Percentiles rank a stretch among this genome's conserved stretches.
phyloP scores from a whole-genome alignment of 2,329 filamentous ascomycete genomes.

The Ophiognomonia clavigignenti-juglandacearum region DNA sequence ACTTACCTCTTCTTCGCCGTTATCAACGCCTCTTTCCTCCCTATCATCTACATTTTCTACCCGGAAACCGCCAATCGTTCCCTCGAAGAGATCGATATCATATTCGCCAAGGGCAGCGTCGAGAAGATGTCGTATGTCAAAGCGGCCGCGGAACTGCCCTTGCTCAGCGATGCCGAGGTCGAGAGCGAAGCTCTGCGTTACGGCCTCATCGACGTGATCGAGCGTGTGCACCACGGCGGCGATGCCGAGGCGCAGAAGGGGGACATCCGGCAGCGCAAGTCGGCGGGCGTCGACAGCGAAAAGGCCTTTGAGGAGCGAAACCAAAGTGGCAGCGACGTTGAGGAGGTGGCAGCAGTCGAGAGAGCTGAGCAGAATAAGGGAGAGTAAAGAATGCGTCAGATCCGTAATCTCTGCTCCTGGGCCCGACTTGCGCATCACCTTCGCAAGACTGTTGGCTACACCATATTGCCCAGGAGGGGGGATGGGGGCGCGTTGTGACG shows the following conservation, averaged over 20 bases:
- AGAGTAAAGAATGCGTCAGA: too few relatives aligned
- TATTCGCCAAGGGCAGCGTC: conserved; percentile 49
- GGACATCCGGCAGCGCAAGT: conserved; percentile 5
- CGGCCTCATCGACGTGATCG: conserved; percentile 22
- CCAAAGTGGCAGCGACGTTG: conserved; percentile 5
- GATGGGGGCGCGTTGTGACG: too few relatives aligned
- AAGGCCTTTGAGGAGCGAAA: conserved; percentile 10
- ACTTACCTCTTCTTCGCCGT: conserved; percentile 52
- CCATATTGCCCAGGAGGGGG: too few relatives aligned
- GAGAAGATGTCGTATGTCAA: conserved; percentile 58
- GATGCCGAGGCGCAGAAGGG: conserved; percentile 7
- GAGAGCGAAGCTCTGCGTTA: conserved; percentile 40
- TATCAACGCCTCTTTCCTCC: conserved; percentile 48
- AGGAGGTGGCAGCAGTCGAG: conserved; percentile 2
- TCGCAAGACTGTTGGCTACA: too few relatives aligned
- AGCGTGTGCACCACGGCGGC: conserved; percentile 11
- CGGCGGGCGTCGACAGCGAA: conserved; percentile 10
- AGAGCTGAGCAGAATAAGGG: not conserved
- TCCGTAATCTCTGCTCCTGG: too few relatives aligned
- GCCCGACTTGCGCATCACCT: too few relatives aligned
- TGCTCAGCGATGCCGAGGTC: conserved; percentile 45
- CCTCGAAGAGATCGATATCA: conserved; percentile 66
- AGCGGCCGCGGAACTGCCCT: conserved; percentile 52
- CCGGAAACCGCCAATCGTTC: conserved; percentile 50
- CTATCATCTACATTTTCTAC: conserved; percentile 47